Base-by-base conservation (phyloP, 1,284 basidiomycete species). In the Boletus smithii region DNA sequence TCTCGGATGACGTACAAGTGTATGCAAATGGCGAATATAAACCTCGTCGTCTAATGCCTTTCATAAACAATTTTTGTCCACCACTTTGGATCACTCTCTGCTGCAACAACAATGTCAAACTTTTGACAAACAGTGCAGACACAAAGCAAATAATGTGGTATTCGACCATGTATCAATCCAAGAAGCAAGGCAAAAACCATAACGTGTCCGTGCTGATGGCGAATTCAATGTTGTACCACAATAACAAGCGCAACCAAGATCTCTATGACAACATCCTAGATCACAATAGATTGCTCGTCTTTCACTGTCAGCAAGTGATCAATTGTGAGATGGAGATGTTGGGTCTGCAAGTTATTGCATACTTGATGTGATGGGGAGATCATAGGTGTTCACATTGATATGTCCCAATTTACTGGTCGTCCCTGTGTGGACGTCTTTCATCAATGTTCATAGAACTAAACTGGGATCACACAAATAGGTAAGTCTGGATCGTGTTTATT, bases 61-160 rank as follows among this genome's bases (percentile, higher is more conserved):
- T 46, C 17, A 8, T 70, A 0, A 70, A 70, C 38, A 44, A 43
- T 3, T 70, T 53, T 44, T 51, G 48, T 17, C 61, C 60, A 0
- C 8, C 46, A 0, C 27, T 64, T 0, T 47, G 59, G 0, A 27
- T 46, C 0, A 37, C 35, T 1, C 0, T 54, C 0, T 34, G 53
- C 1, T 62, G 57, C 38, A 69, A 70, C 44, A 62, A 69, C 9
- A 60, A 71, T 35, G 42, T 51, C 17, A 63, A 68, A 32, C 18
- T 68, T 6, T 38, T 68, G 0, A 53, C 60, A 5, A 63, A 66
- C 37, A 55, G 66, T 0, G 13, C 8, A 0, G 61, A 66, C 3
- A 69, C 63, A 0, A 54, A 54, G 2, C 44, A 59, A 1, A 22
- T 59, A 0, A 44, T 57, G 7, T 63, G 45, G 18, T 71, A 71